Base-by-base conservation (phyloP, 2,329 filamentous ascomycete genomes). In the Exophiala sp. region DNA sequence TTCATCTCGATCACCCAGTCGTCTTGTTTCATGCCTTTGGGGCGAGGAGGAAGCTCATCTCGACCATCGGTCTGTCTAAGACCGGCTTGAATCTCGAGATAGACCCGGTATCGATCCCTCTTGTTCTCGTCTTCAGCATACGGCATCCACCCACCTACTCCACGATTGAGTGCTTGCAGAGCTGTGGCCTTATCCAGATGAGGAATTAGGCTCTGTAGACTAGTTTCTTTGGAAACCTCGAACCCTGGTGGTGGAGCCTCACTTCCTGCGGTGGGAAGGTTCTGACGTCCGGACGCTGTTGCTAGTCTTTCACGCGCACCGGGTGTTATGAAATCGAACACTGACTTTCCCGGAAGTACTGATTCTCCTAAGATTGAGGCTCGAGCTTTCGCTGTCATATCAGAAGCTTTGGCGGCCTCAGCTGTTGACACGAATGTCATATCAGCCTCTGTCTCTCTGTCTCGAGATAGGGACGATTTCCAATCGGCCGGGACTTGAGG, bases 241-340 rank as follows among this genome's bases (percentile, higher is more conserved):
- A 82, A 86, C 2, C 81, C 84, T 44, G 79, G 77, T 0, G 88
- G 88, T 2, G 77, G 76, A 24, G 87, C 77, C 71, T 96, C 89
- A 48, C 88, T 85, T 1, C 85, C 75, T 0, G 87, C 94, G 6
- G 84, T 82, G 0, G 94, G 94, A 2, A 99, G 80, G 65, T 92
- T 82, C 2, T 72, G 72, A 53, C 85, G 90, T 1, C 91, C 91
- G 2, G 89, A 90, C 1, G 85, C 85, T 9, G 83, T 78, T 2
- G 81, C 90, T 41, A 99, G 80, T 21, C 86, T 83, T 47, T 92
- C 86, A 57, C 94, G 84, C 3, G 88, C 84, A 33, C 87, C 81
- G 0, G 89, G 78, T 0, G 88, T 88, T 61, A 99, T 80, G 70
- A 88, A 99, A 71, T 97, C 91, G 69, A 97, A 99, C 2, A 99